Evolutionary conservation across 2,329 filamentous ascomycete genomes (phyloP).

Genomic region (Paracorniculantispora psalliotae): DNA sequence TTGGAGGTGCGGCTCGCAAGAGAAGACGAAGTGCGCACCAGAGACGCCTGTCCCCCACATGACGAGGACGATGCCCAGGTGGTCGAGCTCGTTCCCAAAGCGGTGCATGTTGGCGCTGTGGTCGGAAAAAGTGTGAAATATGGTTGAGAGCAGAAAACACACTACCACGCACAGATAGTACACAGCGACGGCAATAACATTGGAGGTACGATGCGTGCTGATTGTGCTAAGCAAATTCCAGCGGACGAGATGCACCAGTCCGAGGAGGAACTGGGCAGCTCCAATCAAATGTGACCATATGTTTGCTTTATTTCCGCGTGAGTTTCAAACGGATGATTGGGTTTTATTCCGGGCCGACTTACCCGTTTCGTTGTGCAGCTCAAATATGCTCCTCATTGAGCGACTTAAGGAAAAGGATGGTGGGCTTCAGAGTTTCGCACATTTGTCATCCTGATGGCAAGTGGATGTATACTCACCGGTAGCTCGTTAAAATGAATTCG

Average conservation of each 20-base stretch:
- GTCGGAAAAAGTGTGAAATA: slow-evolving; percentile 26
- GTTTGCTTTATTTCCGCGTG: slow-evolving; percentile 18
- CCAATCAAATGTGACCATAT: slow-evolving; percentile 28
- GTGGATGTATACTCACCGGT: slow-evolving; percentile 14
- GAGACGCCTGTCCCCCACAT: slow-evolving; percentile 25
- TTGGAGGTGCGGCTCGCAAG: slow-evolving; percentile 17
- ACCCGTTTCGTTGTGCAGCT: slow-evolving; percentile 20
- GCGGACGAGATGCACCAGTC: slow-evolving; percentile 14
- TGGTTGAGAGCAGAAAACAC: slow-evolving; percentile 23
- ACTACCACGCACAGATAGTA: slow-evolving; percentile 23
- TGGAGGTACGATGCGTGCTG: neutral
- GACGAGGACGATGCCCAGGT: slow-evolving; percentile 26
- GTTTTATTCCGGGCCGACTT: neutral
- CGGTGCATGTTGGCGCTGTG: slow-evolving; percentile 24
- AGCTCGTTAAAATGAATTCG: slow-evolving; percentile 18
- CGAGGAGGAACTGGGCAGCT: slow-evolving; percentile 19
- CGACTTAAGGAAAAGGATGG: slow-evolving; percentile 17
- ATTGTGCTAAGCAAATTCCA: too few relatives aligned
- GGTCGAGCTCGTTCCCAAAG: slow-evolving; percentile 26
- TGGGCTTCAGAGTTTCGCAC: neutral
- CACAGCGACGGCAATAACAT: slow-evolving; percentile 16
- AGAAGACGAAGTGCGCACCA: slow-evolving; percentile 23
- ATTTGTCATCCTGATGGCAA: neutral
- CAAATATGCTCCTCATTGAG: slow-evolving; percentile 16
- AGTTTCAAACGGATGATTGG: neutral